Evolutionary conservation across 179 eudicot genomes (phyloP).

Genomic region (Beta lomatogona): DNA sequence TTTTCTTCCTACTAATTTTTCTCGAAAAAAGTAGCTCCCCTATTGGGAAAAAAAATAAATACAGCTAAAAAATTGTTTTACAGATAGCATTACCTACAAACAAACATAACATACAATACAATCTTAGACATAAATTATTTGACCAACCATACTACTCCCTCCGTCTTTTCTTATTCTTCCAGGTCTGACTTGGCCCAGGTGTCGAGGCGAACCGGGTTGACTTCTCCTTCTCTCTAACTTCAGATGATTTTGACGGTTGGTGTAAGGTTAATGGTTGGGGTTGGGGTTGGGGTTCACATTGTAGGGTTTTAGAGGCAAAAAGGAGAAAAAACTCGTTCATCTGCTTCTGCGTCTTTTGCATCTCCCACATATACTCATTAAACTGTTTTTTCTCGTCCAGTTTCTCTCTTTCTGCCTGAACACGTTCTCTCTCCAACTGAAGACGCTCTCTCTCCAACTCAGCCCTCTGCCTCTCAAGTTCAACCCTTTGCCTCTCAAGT

Average conservation of each 20-base stretch:
- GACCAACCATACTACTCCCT: not conserved
- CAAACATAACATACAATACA: too few species aligned
- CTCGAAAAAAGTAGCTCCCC: too few species aligned
- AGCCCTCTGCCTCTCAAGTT: not conserved
- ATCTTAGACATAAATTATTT: too few species aligned
- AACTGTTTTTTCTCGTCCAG: not conserved
- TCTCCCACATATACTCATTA: not conserved
- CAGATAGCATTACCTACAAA: too few species aligned
- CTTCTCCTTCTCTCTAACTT: not conserved
- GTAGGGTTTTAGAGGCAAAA: not conserved
- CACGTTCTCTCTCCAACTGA: not conserved
- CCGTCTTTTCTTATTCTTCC: not conserved
- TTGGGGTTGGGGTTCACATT: not conserved
- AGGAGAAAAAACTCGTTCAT: slow-evolving; percentile 5
- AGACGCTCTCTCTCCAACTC: slow-evolving; percentile 2
- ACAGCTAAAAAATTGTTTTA: too few species aligned
- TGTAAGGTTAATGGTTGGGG: not conserved
- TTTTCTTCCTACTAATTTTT: too few species aligned
- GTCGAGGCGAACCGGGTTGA: not conserved
- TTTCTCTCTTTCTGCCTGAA: not conserved
- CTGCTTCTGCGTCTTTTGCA: not conserved
- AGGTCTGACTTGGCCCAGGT: not conserved
- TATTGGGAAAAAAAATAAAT: too few species aligned
- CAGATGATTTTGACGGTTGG: not conserved
- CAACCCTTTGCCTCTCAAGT: not conserved